Evolutionary conservation across 2,329 filamentous ascomycete species (phyloP), one percentile per base, ranked within the genome.

Genomic region (Thermomyces lanuginosus): DNA sequence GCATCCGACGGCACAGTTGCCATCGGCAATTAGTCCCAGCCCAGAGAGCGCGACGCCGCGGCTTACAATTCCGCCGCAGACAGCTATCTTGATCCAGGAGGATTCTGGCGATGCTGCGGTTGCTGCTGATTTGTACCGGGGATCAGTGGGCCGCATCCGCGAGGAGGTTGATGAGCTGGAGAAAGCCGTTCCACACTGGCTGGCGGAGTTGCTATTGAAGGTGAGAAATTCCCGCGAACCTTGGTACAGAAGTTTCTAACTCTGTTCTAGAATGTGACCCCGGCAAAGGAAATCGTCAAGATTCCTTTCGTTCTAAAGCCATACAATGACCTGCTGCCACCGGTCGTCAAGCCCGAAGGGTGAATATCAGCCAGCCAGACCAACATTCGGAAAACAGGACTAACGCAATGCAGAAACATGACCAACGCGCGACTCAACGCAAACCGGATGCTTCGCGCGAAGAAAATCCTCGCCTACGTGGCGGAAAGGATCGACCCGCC

Each of bases 401-500:
- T 17, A 14, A 5, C 12, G 16, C 26, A 36, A 37, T 13, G 33
- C 27, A 17, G 41, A 8, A 41, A 38, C n/a, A 41, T 39, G 31
- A 69, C 76, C 27, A 92, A 86, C 50, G 86, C 84, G 38, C 75
- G 89, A 13, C 64, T 98, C 27, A 98, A 95, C 48, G 89, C 89
- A 7, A 98, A 95, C 46, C 72, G 86, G 29, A 95, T 98, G 89
- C 64, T 98, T 26, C 71, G 89, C 24, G 82, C 91, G 3, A 86
- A 82, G 58, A 98, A 98, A 61, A 89, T 98, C 12, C 58, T 95
- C 31, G 72, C 74, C 0, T 98, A 98, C 43, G 72, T 98, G 10
- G 81, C 83, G 1, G 89, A 98, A 53, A 69, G 84, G 29, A 86
- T 98, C 31, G 86, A 95, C 41, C 64, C 70, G 5, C 64, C 63